phyloP scores from a whole-genome alignment of 139 green algal genomes.

The Coelastrella sp. region DNA sequence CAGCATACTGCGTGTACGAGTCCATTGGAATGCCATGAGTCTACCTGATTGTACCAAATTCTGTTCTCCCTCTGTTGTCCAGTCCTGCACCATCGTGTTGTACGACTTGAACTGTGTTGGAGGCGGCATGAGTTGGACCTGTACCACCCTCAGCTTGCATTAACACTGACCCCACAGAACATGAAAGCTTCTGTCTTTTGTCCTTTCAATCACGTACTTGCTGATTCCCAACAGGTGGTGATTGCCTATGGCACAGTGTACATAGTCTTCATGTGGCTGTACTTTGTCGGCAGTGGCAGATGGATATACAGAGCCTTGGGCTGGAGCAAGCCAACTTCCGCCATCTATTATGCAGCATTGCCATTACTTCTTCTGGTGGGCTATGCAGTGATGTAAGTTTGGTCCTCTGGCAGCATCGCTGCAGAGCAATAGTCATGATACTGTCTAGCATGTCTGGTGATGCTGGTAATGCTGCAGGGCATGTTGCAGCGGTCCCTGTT shows the following conservation, averaged over 20 bases:
- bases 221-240: slow-evolving; percentile 1
- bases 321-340: neutral
- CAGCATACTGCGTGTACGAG: too few species aligned
- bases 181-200: neutral
- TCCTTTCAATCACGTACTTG: neutral
- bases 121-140: too few species aligned
- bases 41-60: too few species aligned
- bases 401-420: neutral
- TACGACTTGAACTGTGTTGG: too few species aligned
- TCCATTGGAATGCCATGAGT: too few species aligned
- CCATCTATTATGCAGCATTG: slow-evolving; percentile 10
- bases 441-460: neutral
- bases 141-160: neutral
- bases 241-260: slow-evolving; percentile 15
- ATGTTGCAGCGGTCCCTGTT: too few species aligned
- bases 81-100: too few species aligned
- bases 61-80: too few species aligned
- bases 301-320: slow-evolving; percentile 32
- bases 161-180: too few species aligned
- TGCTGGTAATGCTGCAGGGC: too few species aligned
- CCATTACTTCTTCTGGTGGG: slow-evolving; percentile 15
- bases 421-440: neutral
- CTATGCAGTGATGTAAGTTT: slow-evolving; percentile 29
- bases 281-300: neutral
- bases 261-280: slow-evolving; percentile 42